Evolutionary conservation across 768 basidiomycete species (phyloP).

Genomic region (Pholiota conissans): DNA sequence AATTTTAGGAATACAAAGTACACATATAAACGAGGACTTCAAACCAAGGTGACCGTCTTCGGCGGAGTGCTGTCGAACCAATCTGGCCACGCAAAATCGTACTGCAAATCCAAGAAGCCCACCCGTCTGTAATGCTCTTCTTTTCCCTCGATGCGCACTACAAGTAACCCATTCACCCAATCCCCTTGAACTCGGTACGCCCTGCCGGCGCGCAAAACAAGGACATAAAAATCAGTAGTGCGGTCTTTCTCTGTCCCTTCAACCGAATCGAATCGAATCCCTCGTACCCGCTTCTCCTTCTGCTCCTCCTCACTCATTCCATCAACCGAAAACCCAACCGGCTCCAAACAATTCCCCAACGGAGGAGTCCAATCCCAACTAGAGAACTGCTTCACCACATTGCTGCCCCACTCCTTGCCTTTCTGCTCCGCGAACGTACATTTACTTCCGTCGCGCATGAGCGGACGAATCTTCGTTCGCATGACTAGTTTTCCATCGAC

Average conservation of each 20-base stretch:
- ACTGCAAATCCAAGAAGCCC: conserved; percentile 1
- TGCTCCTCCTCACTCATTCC: too few relatives aligned
- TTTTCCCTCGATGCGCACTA: background rate
- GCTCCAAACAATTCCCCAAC: background rate
- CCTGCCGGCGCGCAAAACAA: conserved; percentile 5
- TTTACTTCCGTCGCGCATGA: conserved; percentile 1
- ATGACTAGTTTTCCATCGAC: background rate
- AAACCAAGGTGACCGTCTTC: conserved; percentile 4
- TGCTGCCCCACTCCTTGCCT: background rate
- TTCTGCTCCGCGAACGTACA: conserved; percentile 1
- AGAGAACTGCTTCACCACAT: background rate
- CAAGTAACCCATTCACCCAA: conserved; percentile 8
- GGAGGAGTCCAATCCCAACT: background rate
- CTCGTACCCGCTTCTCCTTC: background rate
- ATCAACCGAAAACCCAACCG: too few relatives aligned
- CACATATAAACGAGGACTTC: too few relatives aligned
- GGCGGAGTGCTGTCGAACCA: conserved; percentile 6
- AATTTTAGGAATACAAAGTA: too few relatives aligned
- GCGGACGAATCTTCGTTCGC: conserved; percentile 2
- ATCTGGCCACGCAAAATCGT: conserved; percentile 7
- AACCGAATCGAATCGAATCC: conserved; percentile 4
- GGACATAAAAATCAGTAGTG: conserved; percentile 1
- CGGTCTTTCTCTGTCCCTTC: background rate
- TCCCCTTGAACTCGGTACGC: conserved; percentile 3
- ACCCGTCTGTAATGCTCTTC: conserved; percentile 1